These are phyloP conservation scores for Hericium coralloides DNA, from an alignment of 768 basidiomycete genomes.

Conservation along the genomic window DNA sequence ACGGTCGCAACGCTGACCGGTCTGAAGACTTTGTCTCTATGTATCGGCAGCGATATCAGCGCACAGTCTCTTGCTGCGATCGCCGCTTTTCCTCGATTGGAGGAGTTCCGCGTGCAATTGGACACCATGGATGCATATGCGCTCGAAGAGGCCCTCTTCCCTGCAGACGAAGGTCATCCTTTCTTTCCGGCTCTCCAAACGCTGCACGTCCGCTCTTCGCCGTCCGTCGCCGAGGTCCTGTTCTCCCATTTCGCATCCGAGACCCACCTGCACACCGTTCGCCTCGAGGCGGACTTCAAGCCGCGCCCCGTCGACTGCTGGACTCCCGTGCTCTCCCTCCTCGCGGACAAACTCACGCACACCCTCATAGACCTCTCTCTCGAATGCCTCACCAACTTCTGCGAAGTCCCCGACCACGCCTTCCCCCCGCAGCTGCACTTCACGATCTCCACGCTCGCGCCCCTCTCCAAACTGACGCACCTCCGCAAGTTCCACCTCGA, in stretches of 20 bases:
- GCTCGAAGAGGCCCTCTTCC: conserved; percentile 4
- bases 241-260: conserved; percentile 6
- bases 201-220: conserved; percentile 10
- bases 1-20: conserved; percentile 8
- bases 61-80: conserved; percentile 12
- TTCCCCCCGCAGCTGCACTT: conserved; percentile 15
- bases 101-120: conserved; percentile 13
- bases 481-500: conserved; percentile 19
- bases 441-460: conserved; percentile 17
- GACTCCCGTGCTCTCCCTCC: conserved; percentile 11
- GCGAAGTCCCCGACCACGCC: conserved; percentile 11
- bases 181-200: conserved; percentile 10
- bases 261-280: conserved; percentile 4
- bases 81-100: conserved; percentile 7
- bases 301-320: conserved; percentile 13
- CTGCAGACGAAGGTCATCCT: not conserved
- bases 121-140: conserved; percentile 5
- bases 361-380: conserved; percentile 8
- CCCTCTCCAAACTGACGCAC: conserved; percentile 17
- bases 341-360: conserved; percentile 8
- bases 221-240: conserved; percentile 3
- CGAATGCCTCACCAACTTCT: conserved; percentile 12
- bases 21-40: conserved; percentile 11
- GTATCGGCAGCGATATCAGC: conserved; percentile 9
- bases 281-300: conserved; percentile 13